A percentile compares a stretch with the other conserved stretches of the same genome.
These are phyloP conservation scores for Phytophthora citrophthora DNA, from an alignment of 352 stramenopile species.

Conservation along the genomic window DNA sequence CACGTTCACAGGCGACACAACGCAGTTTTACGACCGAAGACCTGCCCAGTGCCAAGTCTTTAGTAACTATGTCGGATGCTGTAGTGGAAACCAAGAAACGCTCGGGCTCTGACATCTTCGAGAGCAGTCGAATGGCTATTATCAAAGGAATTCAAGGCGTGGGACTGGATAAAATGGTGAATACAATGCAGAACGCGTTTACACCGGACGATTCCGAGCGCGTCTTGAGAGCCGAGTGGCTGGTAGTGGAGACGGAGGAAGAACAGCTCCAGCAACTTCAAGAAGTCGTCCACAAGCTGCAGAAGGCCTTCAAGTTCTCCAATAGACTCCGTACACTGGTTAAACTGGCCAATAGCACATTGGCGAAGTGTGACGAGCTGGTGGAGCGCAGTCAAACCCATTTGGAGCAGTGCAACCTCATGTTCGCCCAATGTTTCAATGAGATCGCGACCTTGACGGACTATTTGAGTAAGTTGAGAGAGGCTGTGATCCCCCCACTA, in stretches of 20 bases:
- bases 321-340: conserved; percentile 69
- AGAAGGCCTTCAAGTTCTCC: conserved; percentile 87
- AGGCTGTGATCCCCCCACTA: conserved; percentile 59
- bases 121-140: conserved; percentile 58
- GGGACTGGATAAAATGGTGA: conserved; percentile 52
- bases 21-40: conserved; percentile 86
- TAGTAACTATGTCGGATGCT: conserved; percentile 40
- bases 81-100: conserved; percentile 28
- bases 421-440: conserved; percentile 83
- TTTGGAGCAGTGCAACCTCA: conserved; percentile 80
- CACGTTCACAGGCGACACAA: conserved; percentile 28
- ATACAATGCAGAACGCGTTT: conserved; percentile 75
- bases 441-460: conserved; percentile 79
- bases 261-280: conserved; percentile 70
- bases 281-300: conserved; percentile 62
- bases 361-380: conserved; percentile 72
- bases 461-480: conserved; percentile 79
- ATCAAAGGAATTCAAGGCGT: conserved; percentile 68
- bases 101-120: conserved; percentile 54
- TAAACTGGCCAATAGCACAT: conserved; percentile 71
- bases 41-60: conserved; percentile 59
- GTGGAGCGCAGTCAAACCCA: conserved; percentile 74
- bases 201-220: conserved; percentile 77
- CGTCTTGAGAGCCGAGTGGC: conserved; percentile 71
- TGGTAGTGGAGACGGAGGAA: conserved; percentile 83